Conservation (phyloP, 129 eudicot genomes). For the Glebionis coronaria region DNA sequence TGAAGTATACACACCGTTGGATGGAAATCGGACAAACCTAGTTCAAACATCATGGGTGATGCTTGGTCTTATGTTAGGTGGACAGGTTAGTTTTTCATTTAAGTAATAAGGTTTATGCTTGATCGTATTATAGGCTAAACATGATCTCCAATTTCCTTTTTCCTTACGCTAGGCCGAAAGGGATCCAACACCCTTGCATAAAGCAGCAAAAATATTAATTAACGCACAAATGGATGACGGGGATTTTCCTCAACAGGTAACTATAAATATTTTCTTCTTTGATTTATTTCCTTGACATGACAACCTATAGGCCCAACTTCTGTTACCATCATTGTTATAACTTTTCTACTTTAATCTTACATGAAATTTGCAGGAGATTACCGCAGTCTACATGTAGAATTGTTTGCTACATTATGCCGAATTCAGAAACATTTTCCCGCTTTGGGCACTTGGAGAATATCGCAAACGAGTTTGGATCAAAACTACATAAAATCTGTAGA, state of each 20-base stretch:
- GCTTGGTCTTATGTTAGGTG: conserved; percentile 41
- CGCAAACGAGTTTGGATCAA: conserved; percentile 40
- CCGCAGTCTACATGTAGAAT: conserved; percentile 48
- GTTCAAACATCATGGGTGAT: conserved; percentile 45
- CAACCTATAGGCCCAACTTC: not conserved
- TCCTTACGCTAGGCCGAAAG: conserved; percentile 29
- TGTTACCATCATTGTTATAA: not conserved
- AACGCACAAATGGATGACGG: conserved; percentile 42
- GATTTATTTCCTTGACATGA: not conserved
- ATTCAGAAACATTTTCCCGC: too few relatives aligned
- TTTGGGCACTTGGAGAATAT: too few relatives aligned
- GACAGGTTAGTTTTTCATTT: conserved; percentile 30
- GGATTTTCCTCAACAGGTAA: conserved; percentile 50
- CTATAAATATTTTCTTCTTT: not conserved
- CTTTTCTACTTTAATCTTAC: not conserved
- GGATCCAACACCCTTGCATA: conserved; percentile 43
- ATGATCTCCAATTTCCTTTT: not conserved
- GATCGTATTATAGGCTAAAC: not conserved
- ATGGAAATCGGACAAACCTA: conserved; percentile 30
- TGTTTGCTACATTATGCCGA: conserved; percentile 41
- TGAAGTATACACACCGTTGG: conserved; percentile 42
- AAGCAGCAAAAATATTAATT: conserved; percentile 40
- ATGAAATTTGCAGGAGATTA: conserved; percentile 28
- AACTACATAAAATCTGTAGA: conserved; percentile 13
- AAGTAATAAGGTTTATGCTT: conserved; percentile 2